These are phyloP conservation scores for Talaromyces sp. DNA, from an alignment of 2,329 filamentous ascomycete species.

Conservation along the genomic window DNA sequence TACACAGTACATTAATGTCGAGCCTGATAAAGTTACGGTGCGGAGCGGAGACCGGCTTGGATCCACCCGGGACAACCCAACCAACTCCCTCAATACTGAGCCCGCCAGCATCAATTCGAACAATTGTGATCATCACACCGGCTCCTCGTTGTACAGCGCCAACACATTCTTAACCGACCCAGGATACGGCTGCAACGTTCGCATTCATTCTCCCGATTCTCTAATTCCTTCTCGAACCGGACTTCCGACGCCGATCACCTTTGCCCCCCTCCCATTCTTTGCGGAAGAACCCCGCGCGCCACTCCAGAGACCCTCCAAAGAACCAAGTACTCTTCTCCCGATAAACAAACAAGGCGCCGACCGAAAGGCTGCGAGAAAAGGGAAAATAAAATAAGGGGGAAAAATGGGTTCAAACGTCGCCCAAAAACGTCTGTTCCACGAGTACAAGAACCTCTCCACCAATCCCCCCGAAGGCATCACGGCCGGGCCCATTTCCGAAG, in stretches of 20 bases:
- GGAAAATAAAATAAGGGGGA: not conserved
- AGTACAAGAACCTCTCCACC: conserved; percentile 90
- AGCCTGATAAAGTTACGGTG: not conserved
- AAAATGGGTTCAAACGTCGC: conserved; percentile 51
- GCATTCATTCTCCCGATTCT: not conserved
- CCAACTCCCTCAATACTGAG: not conserved
- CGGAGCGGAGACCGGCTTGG: not conserved
- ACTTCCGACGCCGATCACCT: not conserved
- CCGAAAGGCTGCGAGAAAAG: not conserved
- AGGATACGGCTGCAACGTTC: not conserved
- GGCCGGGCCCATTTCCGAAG: conserved; percentile 86
- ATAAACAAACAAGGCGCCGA: not conserved
- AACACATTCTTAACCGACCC: not conserved
- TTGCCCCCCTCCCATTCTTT: not conserved
- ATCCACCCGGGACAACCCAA: not conserved
- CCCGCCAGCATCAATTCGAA: not conserved
- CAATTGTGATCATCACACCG: not conserved
- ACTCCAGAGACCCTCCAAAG: not conserved
- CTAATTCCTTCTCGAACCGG: not conserved
- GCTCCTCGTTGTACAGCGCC: not conserved
- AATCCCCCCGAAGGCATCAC: conserved; percentile 98
- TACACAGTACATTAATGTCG: no score
- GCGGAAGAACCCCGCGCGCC: not conserved
- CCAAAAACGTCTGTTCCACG: conserved; percentile 80
- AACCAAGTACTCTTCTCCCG: not conserved